These are phyloP conservation scores for Candida multigemmis DNA, from an alignment of 805 yeast species.

Conservation along the genomic window DNA sequence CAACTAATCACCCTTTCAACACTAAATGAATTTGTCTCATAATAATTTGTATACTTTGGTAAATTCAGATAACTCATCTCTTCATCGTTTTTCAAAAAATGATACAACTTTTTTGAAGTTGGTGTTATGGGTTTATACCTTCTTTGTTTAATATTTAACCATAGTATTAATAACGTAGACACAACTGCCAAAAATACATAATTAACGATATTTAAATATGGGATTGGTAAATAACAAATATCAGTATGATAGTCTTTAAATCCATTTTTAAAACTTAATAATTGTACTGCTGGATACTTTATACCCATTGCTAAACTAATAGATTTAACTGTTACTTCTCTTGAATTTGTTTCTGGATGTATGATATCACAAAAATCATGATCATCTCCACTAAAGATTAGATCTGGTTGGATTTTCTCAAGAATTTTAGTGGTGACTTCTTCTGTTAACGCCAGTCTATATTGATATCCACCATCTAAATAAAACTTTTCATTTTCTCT, in stretches of 20 bases:
- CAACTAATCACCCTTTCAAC: too few species aligned
- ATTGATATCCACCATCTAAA: constrained; percentile 66
- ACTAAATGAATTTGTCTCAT: too few species aligned
- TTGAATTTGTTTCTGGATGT: constrained; percentile 28
- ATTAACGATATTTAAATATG: constrained; percentile 30
- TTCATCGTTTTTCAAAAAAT: too few species aligned
- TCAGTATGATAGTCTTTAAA: constrained; percentile 20
- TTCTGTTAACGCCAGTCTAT: constrained; percentile 76
- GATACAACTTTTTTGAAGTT: too few species aligned
- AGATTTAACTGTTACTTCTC: constrained; percentile 83
- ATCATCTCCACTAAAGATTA: constrained; percentile 88
- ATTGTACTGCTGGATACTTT: constrained; percentile 74
- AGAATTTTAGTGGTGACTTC: constrained; percentile 53
- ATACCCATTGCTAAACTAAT: constrained; percentile 93
- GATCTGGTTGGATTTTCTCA: constrained; percentile 49
- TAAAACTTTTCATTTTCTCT: constrained; percentile 60
- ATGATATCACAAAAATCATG: constrained; percentile 86
- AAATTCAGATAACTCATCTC: too few species aligned
- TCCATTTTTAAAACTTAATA: constrained; percentile 45
- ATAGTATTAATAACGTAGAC: constrained; percentile 17
- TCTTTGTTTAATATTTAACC: constrained; percentile 20
- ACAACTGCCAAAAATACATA: constrained; percentile 28
- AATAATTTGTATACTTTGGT: too few species aligned
- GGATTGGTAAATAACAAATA: constrained; percentile 38
- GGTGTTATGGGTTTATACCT: too few species aligned